A percentile compares a stretch with the other conserved stretches of the same genome.
Evolutionary conservation across 2,329 filamentous ascomycete species (phyloP).

Genomic region (Diaporthe aspalathi): DNA sequence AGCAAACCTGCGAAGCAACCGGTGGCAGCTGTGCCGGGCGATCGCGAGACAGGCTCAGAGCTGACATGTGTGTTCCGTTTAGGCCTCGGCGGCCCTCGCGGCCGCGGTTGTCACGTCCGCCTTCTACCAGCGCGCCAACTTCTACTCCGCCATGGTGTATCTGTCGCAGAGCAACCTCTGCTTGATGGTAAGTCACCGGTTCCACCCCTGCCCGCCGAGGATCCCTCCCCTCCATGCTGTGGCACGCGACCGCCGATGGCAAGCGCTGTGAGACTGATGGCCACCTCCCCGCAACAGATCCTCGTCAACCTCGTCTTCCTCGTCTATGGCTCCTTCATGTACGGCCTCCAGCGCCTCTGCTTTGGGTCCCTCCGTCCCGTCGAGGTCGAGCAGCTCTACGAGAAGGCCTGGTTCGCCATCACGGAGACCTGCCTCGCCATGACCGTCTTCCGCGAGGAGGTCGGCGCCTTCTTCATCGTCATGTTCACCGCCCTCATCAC

Average conservation of each 20-base stretch:
- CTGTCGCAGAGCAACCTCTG: conserved; percentile 96
- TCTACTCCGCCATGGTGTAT: conserved; percentile 98
- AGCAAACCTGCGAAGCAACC: background rate
- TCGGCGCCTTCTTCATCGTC: conserved; percentile 92
- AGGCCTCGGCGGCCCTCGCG: conserved; percentile 87
- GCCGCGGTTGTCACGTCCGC: conserved; percentile 87
- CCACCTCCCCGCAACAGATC: conserved; percentile 66
- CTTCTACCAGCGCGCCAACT: conserved; percentile 95
- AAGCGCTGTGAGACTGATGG: background rate
- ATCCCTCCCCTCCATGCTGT: background rate
- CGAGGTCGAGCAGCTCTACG: conserved; percentile 96
- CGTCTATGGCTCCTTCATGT: conserved; percentile 82
- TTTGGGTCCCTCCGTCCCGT: conserved; percentile 91
- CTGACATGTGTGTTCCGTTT: conserved; percentile 32
- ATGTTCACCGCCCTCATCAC: conserved; percentile 96
- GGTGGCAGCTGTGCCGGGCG: conserved; percentile 35
- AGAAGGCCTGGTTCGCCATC: conserved; percentile 97
- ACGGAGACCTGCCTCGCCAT: conserved; percentile 97
- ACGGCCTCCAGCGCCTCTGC: conserved; percentile 87
- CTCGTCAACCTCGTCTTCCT: conserved; percentile 91
- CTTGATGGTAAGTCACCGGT: conserved; percentile 74
- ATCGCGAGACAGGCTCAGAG: background rate
- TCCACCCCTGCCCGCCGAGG: background rate
- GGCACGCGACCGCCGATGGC: conserved; percentile 17
- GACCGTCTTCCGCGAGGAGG: conserved; percentile 97